Evolutionary conservation across 2,329 filamentous ascomycete species (phyloP).

Genomic region (Teratosphaeriaceae sp.): DNA sequence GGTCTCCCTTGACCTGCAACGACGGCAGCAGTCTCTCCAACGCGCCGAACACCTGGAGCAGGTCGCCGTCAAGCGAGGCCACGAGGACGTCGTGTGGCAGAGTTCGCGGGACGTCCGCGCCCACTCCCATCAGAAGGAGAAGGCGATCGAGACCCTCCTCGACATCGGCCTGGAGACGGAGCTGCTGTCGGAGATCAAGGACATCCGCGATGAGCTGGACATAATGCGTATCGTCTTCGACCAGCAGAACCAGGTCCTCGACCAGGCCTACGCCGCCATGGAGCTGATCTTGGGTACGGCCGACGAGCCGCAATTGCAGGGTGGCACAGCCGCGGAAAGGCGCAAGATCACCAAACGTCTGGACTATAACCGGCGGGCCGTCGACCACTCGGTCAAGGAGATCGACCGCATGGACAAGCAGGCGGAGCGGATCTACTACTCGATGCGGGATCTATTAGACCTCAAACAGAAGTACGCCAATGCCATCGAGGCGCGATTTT

Average conservation of each 20-base stretch:
- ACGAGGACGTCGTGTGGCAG: background rate
- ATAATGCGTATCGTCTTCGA: constrained; percentile 52
- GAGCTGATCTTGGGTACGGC: constrained; percentile 32
- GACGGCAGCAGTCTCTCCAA: constrained; percentile 3
- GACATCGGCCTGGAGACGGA: constrained; percentile 57
- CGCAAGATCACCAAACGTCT: constrained; percentile 44
- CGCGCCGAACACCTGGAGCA: constrained; percentile 10
- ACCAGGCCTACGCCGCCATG: constrained; percentile 42
- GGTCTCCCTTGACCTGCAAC: constrained; percentile 34
- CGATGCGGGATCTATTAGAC: constrained; percentile 57
- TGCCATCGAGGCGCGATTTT: constrained; percentile 57
- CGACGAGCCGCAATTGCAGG: background rate
- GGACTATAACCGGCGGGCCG: constrained; percentile 50
- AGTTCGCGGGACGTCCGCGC: background rate
- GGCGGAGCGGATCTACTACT: constrained; percentile 53
- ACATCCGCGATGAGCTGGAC: constrained; percentile 61
- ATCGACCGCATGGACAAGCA: constrained; percentile 59
- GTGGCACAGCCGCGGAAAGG: constrained; percentile 27
- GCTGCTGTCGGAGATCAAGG: constrained; percentile 57
- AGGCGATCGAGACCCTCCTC: constrained; percentile 50
- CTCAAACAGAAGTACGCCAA: constrained; percentile 65
- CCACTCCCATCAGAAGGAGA: constrained; percentile 18
- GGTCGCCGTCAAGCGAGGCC: background rate
- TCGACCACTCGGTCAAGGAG: constrained; percentile 44
- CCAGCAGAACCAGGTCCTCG: constrained; percentile 43